Evolutionary conservation across 2,329 filamentous ascomycete species (phyloP).

Genomic region (Clonostachys chloroleuca): DNA sequence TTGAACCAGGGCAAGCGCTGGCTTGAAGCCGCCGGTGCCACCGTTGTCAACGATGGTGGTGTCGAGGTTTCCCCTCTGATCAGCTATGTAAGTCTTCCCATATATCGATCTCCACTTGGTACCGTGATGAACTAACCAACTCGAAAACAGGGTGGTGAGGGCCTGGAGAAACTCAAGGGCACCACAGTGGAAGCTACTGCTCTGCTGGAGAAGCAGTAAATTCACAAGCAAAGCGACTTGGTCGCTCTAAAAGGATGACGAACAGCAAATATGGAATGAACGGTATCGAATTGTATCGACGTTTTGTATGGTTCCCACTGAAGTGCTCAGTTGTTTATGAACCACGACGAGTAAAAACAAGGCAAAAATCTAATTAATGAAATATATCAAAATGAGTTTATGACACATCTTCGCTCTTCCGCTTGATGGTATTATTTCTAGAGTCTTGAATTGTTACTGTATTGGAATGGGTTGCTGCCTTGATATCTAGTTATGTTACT

Average conservation of each 20-base stretch:
- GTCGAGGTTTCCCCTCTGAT: constrained; percentile 90
- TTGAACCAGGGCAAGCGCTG: constrained; percentile 86
- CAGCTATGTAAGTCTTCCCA: constrained; percentile 77
- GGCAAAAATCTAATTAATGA: too few relatives aligned
- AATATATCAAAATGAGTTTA: too few relatives aligned
- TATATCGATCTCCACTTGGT: background rate
- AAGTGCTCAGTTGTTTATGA: too few relatives aligned
- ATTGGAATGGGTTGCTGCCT: too few relatives aligned
- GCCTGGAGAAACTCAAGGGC: constrained; percentile 50
- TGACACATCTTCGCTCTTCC: too few relatives aligned
- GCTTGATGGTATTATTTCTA: too few relatives aligned
- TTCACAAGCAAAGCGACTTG: background rate
- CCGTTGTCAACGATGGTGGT: constrained; percentile 65
- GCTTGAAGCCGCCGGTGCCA: constrained; percentile 73
- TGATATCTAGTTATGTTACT: background rate
- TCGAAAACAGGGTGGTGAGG: constrained; percentile 51
- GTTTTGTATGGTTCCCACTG: too few relatives aligned
- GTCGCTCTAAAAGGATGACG: background rate
- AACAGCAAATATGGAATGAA: background rate
- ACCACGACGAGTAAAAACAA: too few relatives aligned
- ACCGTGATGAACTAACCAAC: constrained; percentile 7
- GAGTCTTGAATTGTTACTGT: too few relatives aligned
- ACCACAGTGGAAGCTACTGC: constrained; percentile 48
- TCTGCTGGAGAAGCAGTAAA: constrained; percentile 30
- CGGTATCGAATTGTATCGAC: background rate